A percentile compares a stretch with the other conserved stretches of the same genome.
Conservation (phyloP, 345 rosid species). For the Salix exigua region DNA sequence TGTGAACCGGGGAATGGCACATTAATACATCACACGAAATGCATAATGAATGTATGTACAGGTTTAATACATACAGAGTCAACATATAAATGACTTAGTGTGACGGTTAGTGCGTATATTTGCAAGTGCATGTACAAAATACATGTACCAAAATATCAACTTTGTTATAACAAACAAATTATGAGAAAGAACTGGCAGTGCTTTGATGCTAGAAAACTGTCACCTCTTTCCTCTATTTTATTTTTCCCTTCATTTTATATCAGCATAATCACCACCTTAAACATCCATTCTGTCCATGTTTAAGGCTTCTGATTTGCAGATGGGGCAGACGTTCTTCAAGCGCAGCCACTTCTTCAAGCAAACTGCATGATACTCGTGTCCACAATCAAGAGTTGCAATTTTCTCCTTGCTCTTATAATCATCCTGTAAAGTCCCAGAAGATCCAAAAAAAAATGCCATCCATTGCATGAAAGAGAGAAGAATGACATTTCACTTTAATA, state of each 20-base stretch:
- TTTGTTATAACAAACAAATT: constrained; percentile 34
- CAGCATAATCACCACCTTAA: constrained; percentile 4
- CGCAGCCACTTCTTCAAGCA: constrained; percentile 88
- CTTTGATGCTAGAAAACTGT: constrained; percentile 5
- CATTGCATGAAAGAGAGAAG: not conserved
- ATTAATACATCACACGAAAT: constrained; percentile 11
- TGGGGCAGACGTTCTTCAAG: constrained; percentile 77
- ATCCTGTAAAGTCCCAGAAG: constrained; percentile 43
- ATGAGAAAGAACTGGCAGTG: constrained; percentile 12
- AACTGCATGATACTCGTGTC: constrained; percentile 69
- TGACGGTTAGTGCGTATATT: constrained; percentile 37
- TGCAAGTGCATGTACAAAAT: constrained; percentile 43
- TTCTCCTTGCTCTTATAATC: constrained; percentile 48
- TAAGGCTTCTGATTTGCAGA: constrained; percentile 85
- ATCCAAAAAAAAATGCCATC: not conserved
- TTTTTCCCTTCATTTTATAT: constrained; percentile 2
- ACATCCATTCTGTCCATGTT: constrained; percentile 10
- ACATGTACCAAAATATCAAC: constrained; percentile 35
- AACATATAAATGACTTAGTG: constrained; percentile 31
- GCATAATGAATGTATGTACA: constrained; percentile 30
- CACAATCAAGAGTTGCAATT: constrained; percentile 67
- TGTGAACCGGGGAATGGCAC: not conserved
- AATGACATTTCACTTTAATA: not conserved
- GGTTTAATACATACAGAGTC: constrained; percentile 30
- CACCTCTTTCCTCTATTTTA: constrained; percentile 20